Conservation (phyloP, 495 filamentous ascomycete species). For the Filosporella fistucella region DNA sequence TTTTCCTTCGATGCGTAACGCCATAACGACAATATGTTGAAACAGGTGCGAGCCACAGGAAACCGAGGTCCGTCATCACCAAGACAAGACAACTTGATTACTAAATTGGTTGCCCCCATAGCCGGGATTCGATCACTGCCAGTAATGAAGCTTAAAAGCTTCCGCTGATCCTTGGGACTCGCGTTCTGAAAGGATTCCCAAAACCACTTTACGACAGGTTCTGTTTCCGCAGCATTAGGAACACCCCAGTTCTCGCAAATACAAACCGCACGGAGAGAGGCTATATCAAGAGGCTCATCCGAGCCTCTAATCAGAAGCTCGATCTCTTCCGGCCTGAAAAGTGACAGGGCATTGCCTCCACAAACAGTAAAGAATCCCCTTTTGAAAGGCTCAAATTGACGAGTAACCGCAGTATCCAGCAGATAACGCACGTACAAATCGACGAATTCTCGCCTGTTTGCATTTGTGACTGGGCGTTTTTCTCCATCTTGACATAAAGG, state of each 20-base stretch:
- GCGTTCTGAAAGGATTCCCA: slow-evolving; percentile 76
- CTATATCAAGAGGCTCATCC: slow-evolving; percentile 79
- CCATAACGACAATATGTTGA: slow-evolving; percentile 79
- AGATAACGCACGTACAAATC: slow-evolving; percentile 80
- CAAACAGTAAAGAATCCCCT: slow-evolving; percentile 93
- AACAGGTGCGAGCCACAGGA: slow-evolving; percentile 86
- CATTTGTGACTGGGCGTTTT: slow-evolving; percentile 73
- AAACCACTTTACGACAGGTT: slow-evolving; percentile 78
- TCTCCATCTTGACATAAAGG: slow-evolving; percentile 76
- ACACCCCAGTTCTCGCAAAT: slow-evolving; percentile 75
- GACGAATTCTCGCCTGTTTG: slow-evolving; percentile 83
- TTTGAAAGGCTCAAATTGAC: slow-evolving; percentile 94
- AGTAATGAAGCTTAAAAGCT: slow-evolving; percentile 84
- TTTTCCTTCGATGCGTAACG: slow-evolving; percentile 60
- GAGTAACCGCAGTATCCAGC: slow-evolving; percentile 70
- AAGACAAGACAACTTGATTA: slow-evolving; percentile 69
- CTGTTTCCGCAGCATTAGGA: slow-evolving; percentile 43
- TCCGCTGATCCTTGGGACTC: slow-evolving; percentile 63
- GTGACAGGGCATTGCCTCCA: slow-evolving; percentile 79
- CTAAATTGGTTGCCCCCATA: slow-evolving; percentile 79
- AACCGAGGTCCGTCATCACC: slow-evolving; percentile 72
- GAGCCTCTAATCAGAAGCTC: slow-evolving; percentile 85
- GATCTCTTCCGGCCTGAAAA: slow-evolving; percentile 94
- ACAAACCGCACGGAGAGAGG: slow-evolving; percentile 70
- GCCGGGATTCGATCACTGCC: slow-evolving; percentile 90